These are phyloP conservation scores for Aegilops sharonensis DNA, from an alignment of 176 grass and related monocot genomes.

Conservation along the genomic window DNA sequence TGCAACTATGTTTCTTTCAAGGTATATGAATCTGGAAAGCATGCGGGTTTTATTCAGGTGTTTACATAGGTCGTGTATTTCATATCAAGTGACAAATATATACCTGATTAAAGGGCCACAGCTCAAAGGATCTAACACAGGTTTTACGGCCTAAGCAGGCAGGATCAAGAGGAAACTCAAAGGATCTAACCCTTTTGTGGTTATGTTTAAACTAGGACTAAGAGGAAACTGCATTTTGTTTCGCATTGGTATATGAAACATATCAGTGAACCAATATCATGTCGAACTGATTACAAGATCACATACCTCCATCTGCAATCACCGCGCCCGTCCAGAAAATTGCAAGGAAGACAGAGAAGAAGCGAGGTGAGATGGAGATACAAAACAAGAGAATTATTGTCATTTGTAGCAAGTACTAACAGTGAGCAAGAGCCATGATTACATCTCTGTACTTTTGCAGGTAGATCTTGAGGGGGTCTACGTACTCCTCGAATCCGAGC, in stretches of 20 bases:
- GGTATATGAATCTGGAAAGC: background rate
- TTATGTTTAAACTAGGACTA: background rate
- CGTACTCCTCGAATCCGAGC: conserved; percentile 94
- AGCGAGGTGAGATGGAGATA: conserved; percentile 30
- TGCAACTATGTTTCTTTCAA: background rate
- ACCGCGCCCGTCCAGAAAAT: conserved; percentile 27
- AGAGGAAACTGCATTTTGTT: background rate
- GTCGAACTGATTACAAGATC: background rate
- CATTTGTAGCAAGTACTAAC: background rate
- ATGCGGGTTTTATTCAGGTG: background rate
- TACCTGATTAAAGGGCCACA: background rate
- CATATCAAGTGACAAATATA: background rate
- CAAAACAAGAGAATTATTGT: background rate
- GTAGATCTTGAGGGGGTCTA: conserved; percentile 91
- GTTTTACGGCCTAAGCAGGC: background rate
- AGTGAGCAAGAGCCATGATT: conserved; percentile 14
- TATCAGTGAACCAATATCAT: background rate
- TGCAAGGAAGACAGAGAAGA: conserved; percentile 35
- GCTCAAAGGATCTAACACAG: background rate
- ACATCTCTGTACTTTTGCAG: conserved; percentile 97
- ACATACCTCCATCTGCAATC: conserved; percentile 83
- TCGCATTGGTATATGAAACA: background rate
- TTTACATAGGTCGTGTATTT: conserved; percentile 10
- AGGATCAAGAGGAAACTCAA: background rate
- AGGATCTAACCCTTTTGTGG: background rate